Percentiles rank a stretch among this genome's conserved stretches.
Conservation (phyloP, 179 eudicot genomes). For the Gypsophila paniculata region DNA sequence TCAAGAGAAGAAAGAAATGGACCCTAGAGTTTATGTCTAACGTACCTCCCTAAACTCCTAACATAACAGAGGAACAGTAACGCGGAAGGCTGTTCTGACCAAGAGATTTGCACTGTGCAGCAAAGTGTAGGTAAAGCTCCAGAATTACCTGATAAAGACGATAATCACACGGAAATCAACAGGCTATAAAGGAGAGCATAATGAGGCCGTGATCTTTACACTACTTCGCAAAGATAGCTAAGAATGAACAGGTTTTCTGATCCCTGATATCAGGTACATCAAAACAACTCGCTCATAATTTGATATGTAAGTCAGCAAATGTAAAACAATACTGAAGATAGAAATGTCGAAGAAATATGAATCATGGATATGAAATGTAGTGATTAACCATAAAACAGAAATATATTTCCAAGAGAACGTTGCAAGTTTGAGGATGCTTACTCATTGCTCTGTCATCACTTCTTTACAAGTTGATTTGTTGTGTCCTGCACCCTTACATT, state of each 20-base stretch:
- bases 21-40: neutral
- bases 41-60: neutral
- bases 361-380: neutral
- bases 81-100: slow-evolving; percentile 4
- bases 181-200: too few species aligned
- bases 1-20: neutral
- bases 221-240: too few species aligned
- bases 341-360: too few species aligned
- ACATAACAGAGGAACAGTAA: neutral
- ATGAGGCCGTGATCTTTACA: too few species aligned
- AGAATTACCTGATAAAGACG: slow-evolving; percentile 16
- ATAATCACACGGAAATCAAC: too few species aligned
- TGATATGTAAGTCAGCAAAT: too few species aligned
- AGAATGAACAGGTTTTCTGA: too few species aligned
- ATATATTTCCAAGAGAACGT: neutral
- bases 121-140: neutral
- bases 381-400: neutral
- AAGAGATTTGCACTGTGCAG: neutral
- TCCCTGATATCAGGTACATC: too few species aligned
- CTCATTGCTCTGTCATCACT: slow-evolving; percentile 36
- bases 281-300: too few species aligned
- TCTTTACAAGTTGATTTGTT: slow-evolving; percentile 87
- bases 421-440: slow-evolving; percentile 20
- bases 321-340: too few species aligned
- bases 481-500: slow-evolving; percentile 83